Conservation (phyloP, 1,284 basidiomycete species). For the Sphagnurus paluster region DNA sequence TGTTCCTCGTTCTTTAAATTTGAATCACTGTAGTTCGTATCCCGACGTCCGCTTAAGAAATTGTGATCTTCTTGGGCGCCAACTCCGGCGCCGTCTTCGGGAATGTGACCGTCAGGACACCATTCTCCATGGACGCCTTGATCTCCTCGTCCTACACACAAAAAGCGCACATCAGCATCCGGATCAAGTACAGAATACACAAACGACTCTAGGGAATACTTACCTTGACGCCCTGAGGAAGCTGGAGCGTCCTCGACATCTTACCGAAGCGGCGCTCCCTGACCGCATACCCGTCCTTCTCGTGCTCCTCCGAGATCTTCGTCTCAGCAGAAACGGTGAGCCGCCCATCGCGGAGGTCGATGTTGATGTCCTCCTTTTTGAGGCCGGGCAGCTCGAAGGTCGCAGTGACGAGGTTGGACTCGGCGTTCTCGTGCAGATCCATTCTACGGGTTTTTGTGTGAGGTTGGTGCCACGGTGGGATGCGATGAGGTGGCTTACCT, state of each 20-base stretch:
- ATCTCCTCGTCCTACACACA: slow-evolving; percentile 24
- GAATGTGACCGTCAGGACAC: slow-evolving; percentile 21
- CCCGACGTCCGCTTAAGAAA: no score
- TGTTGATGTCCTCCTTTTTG: slow-evolving; percentile 38
- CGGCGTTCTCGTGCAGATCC: slow-evolving; percentile 43
- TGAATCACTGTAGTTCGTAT: no score
- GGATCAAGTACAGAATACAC: slow-evolving; percentile 1
- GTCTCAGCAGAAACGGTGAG: slow-evolving; percentile 47
- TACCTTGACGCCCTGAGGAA: slow-evolving; percentile 49
- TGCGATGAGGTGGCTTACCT: slow-evolving; percentile 14
- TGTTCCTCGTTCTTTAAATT: no score
- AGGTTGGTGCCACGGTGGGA: not conserved
- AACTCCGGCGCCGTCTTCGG: slow-evolving; percentile 20
- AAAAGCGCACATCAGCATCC: not conserved
- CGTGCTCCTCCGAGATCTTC: slow-evolving; percentile 29
- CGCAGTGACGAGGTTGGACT: slow-evolving; percentile 42
- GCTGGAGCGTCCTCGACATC: slow-evolving; percentile 43
- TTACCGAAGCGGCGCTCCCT: slow-evolving; percentile 48
- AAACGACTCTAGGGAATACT: no score
- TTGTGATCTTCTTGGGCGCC: slow-evolving; percentile 21
- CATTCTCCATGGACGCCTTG: slow-evolving; percentile 23
- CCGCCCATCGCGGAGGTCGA: slow-evolving; percentile 41
- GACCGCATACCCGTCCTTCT: slow-evolving; percentile 44
- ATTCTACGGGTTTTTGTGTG: slow-evolving; percentile 33
- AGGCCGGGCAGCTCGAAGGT: slow-evolving; percentile 49